Base-by-base conservation (phyloP, 202 grass and related monocot species). In the Cymbopogon flexuosus region DNA sequence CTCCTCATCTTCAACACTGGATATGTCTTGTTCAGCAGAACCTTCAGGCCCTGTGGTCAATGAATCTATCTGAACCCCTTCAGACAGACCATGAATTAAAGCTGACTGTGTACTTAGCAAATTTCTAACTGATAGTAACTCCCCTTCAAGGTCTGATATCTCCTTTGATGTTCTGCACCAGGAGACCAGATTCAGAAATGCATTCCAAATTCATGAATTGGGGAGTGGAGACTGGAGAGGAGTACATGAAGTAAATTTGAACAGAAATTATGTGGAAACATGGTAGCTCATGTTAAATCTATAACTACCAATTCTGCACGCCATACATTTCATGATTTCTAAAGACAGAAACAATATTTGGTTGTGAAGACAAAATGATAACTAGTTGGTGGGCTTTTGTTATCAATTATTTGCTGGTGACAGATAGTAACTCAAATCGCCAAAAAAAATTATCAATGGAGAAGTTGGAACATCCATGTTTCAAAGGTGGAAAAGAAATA, bases 111-210 rank as follows among this genome's bases (percentile, higher is more conserved):
- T 80, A 76, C 77, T 92, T 58, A 98, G 84, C 10, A 93, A 75
- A 85, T 91, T 95, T 66, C 87, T 88, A 36, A 93, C 82, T 37
- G 95, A 94, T 65, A 94, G 37, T 68, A 98, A 84, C 90, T 98
- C 95, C 30, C 90, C 82, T 90, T 97, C 92, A 49, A 97, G 92
- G 76, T 93, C 85, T 35, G 95, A 97, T 87, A 98, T 94, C 68
- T 98, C 95, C 82, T 89, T 94, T 22, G 95, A 94, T 81, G 95
- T 98, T 86, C 95, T 97, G 81, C 74, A 76, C 13, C 18, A 83
- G 36, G 30, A 88, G 56, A 70, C 10, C 47, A 77, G 10, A 43
- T 86, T 79, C 51, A 86, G 23, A 74, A 85, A 34, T 62, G 30
- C 11, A 61, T 42, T 21, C 33, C 21, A 68, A 65, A 81, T 23